Percentiles rank a stretch among this genome's conserved stretches.
These are phyloP conservation scores for Globisporangium sylvaticum DNA, from an alignment of 352 stramenopile species.

Conservation along the genomic window DNA sequence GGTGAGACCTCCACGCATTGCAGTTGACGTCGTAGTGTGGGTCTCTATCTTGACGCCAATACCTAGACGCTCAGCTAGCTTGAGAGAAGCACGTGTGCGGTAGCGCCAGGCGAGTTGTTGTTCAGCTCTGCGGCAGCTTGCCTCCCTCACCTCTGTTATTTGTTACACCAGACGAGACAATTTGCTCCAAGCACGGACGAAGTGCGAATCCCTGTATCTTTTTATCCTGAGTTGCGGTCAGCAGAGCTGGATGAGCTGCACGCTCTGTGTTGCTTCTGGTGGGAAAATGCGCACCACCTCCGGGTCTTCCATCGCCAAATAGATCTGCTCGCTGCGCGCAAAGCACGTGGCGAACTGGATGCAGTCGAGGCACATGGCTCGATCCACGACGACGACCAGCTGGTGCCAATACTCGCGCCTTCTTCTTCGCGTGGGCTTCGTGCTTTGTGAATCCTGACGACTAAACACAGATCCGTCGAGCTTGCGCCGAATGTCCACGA, in stretches of 20 bases:
- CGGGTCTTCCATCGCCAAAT: conserved; percentile 55
- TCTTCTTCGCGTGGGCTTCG: background rate
- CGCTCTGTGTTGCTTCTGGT: conserved; percentile 9
- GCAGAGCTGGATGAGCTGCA: conserved; percentile 1
- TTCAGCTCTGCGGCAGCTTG: too few relatives aligned
- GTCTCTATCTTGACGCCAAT: too few relatives aligned
- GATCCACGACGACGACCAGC: conserved; percentile 59
- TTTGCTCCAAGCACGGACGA: background rate
- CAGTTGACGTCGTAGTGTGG: too few relatives aligned
- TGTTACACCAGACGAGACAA: too few relatives aligned
- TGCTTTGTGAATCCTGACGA: background rate
- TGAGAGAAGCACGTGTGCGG: too few relatives aligned
- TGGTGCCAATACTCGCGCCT: conserved; percentile 38
- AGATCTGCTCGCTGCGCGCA: conserved; percentile 32
- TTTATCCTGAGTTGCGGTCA: background rate
- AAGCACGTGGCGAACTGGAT: conserved; percentile 54
- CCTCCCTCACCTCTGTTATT: too few relatives aligned
- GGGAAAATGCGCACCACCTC: conserved; percentile 38
- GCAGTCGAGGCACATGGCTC: conserved; percentile 74
- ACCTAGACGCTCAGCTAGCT: too few relatives aligned
- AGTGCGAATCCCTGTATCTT: background rate
- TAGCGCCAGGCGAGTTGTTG: too few relatives aligned
- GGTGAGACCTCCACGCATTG: too few relatives aligned
- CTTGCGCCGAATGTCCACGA: conserved; percentile 72
- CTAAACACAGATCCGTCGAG: conserved; percentile 17